Base-by-base conservation (phyloP, 2,329 filamentous ascomycete species). In the Rhytidhysteron rufulum region DNA sequence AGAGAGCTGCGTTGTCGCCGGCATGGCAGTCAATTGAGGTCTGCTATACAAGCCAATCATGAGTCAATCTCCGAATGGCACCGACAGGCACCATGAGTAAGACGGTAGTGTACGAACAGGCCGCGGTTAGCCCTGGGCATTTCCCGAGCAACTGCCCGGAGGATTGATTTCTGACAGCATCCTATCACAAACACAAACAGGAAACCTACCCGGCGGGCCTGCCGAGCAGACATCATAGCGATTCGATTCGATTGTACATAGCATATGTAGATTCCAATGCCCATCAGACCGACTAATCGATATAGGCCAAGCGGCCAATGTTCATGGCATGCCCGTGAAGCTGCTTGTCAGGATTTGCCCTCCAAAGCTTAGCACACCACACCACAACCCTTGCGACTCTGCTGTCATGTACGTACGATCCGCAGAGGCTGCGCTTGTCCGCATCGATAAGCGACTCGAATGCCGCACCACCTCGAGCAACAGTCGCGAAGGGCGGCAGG, bases 371-470 rank as follows among this genome's bases (percentile, higher is more conserved):
- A n/a, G n/a, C n/a, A n/a, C n/a, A n/a, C n/a, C n/a, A n/a, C n/a
- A n/a, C n/a, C n/a, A n/a, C n/a, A 21, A 22, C 33, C 44, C 38
- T 37, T 40, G 34, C 43, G n/a, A 34, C 31, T 40, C 44, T 32
- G 20, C 29, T 21, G 34, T 24, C 13, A 17, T 24, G 17, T 24
- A 30, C 18, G 30, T 19, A 36, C 41, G 34, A 42, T 40, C 39
- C 24, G 11, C 35, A 25, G 34, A 42, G 35, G 44, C 43, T 44
- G 41, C n/a, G n/a, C n/a, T n/a, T n/a, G n/a, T n/a, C 43, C 38
- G 38, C 39, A 20, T 31, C 41, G 48, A 51, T 49, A 47, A 47
- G 45, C 46, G 48, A 49, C 37, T 49, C 43, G 36, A 24, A 25
- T 24, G 25, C 25, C 9, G 25, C 25, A 9, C 25, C 9, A 9